Evolutionary conservation across 1,284 basidiomycete species (phyloP).

Genomic region (Cutaneotrichosporon cutaneum): DNA sequence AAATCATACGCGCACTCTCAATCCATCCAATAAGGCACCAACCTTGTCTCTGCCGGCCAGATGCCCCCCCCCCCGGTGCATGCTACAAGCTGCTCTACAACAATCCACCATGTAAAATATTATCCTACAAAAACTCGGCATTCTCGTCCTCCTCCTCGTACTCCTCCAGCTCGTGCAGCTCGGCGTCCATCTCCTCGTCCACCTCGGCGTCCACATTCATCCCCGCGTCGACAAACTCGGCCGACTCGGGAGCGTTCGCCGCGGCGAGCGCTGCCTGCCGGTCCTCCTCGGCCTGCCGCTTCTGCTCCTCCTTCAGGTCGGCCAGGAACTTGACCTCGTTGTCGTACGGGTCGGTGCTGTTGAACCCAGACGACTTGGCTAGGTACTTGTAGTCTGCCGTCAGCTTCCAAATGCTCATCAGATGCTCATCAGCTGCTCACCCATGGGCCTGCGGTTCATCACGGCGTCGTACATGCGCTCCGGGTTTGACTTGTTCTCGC

Average conservation of each 20-base stretch:
- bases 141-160: not conserved
- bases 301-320: slow-evolving; percentile 34
- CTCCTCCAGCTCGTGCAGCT: not conserved
- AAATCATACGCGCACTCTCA: slow-evolving; percentile 20
- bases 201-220: not conserved
- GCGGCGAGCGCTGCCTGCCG: slow-evolving; percentile 1
- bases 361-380: slow-evolving; percentile 39
- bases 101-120: not conserved
- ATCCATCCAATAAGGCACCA: slow-evolving; percentile 5
- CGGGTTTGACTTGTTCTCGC: slow-evolving; percentile 41
- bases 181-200: not conserved
- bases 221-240: slow-evolving; percentile 4
- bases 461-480: slow-evolving; percentile 42
- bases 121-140: not conserved
- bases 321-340: slow-evolving; percentile 35
- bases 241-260: slow-evolving; percentile 12
- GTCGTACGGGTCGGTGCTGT: slow-evolving; percentile 31
- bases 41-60: not conserved
- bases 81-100: not conserved
- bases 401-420: not conserved
- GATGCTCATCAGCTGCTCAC: no score
- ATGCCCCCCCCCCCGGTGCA: not conserved
- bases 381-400: slow-evolving; percentile 38
- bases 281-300: slow-evolving; percentile 15
- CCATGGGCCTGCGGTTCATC: slow-evolving; percentile 37